Evolutionary conservation across 2,329 filamentous ascomycete genomes (phyloP).

Genomic region (Sordariomycetes sp.): DNA sequence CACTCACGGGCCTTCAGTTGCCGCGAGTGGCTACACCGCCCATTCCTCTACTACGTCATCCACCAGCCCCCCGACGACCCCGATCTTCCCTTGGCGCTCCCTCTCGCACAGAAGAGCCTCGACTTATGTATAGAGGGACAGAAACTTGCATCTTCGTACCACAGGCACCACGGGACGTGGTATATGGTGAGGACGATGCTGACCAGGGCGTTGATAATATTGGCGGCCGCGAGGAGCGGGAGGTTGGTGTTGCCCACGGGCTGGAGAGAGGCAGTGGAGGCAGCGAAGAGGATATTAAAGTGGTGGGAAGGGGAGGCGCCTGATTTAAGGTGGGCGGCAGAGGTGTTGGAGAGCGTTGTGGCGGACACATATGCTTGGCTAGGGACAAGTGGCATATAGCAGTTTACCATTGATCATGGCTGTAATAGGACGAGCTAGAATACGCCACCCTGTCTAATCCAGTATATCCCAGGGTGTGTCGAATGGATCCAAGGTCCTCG

Average conservation of each 20-base stretch:
- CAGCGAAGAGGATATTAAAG: constrained; percentile 8
- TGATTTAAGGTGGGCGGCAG: constrained; percentile 6
- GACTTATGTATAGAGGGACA: constrained; percentile 10
- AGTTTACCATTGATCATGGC: too few relatives aligned
- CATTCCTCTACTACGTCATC: constrained; percentile 16
- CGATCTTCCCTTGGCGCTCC: constrained; percentile 6
- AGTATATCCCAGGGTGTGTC: too few relatives aligned
- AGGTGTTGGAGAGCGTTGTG: too few relatives aligned
- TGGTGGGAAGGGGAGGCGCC: constrained; percentile 12
- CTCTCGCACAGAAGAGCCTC: constrained; percentile 10
- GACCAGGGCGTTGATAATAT: constrained; percentile 11
- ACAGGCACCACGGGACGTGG: constrained; percentile 19
- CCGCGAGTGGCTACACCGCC: constrained; percentile 15
- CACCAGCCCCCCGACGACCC: constrained; percentile 9
- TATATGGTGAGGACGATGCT: constrained; percentile 10
- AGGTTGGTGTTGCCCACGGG: constrained; percentile 8
- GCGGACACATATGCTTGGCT: too few relatives aligned
- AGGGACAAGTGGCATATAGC: too few relatives aligned
- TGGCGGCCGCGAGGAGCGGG: constrained; percentile 10
- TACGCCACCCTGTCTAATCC: too few relatives aligned
- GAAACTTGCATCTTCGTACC: constrained; percentile 11
- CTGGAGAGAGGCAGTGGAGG: constrained; percentile 11
- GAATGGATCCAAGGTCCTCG: too few relatives aligned
- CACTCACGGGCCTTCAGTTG: not conserved
- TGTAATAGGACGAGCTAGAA: too few relatives aligned